phyloP scores from a whole-genome alignment of 345 rosid genomes.

The Rhodomyrtus tomentosa region DNA sequence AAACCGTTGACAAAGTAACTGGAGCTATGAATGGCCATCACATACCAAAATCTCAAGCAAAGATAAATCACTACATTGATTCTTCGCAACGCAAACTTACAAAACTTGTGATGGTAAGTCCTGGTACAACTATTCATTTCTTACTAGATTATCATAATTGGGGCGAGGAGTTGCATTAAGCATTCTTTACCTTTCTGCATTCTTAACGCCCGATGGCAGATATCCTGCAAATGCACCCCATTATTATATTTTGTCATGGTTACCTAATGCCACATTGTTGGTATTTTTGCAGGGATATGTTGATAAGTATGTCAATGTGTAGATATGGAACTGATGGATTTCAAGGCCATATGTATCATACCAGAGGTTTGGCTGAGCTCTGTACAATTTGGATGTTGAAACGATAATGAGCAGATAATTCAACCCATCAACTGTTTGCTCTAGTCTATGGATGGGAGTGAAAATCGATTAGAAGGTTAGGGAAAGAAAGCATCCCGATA shows the following conservation, averaged over 20 bases:
- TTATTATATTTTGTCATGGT: background rate
- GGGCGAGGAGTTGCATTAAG: background rate
- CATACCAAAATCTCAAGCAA: conserved; percentile 70
- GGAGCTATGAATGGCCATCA: conserved; percentile 68
- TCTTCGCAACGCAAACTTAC: conserved; percentile 65
- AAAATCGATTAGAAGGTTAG: background rate
- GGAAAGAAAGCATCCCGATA: background rate
- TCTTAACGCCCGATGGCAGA: background rate
- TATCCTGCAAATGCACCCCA: background rate
- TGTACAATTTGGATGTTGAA: background rate
- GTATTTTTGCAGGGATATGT: conserved; percentile 61
- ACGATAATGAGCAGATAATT: background rate
- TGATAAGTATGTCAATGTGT: conserved; percentile 70
- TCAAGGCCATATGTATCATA: background rate
- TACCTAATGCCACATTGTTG: background rate
- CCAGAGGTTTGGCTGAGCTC: background rate
- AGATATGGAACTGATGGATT: conserved; percentile 1
- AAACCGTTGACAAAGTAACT: conserved; percentile 79
- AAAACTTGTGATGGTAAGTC: conserved; percentile 83
- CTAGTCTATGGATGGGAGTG: background rate
- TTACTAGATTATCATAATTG: background rate
- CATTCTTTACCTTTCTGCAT: background rate
- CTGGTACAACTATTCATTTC: background rate
- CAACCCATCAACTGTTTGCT: background rate
- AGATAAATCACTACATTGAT: conserved; percentile 71